These are phyloP conservation scores for Plasmopara viticola DNA, from an alignment of 352 stramenopile genomes.

Conservation along the genomic window DNA sequence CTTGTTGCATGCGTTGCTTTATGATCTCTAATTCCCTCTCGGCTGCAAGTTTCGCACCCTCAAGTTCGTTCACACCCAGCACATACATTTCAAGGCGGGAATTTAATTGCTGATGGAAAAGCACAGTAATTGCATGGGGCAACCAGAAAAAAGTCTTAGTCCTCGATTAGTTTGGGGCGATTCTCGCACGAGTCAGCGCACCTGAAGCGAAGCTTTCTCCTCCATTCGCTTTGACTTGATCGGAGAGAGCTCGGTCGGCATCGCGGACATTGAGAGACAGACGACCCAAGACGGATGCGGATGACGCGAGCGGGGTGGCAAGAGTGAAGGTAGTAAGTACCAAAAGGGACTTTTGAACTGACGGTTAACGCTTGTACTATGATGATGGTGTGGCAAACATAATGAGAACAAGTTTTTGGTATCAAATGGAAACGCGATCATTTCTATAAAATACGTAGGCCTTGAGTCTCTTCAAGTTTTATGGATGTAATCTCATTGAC, in stretches of 20 bases:
- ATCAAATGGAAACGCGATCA: too few species aligned
- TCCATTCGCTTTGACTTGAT: constrained; percentile 84
- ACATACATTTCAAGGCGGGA: constrained; percentile 80
- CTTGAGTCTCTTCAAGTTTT: too few species aligned
- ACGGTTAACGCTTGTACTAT: constrained; percentile 2
- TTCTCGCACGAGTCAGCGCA: constrained; percentile 15
- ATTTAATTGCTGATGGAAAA: constrained; percentile 51
- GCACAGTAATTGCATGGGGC: neutral
- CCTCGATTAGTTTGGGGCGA: constrained; percentile 1
- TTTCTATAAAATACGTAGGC: too few species aligned
- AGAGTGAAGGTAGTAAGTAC: constrained; percentile 3
- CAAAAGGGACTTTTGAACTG: constrained; percentile 22
- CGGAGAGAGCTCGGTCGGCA: constrained; percentile 61
- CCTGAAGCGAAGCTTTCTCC: constrained; percentile 77
- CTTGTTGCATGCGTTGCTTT: constrained; percentile 69
- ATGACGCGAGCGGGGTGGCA: too few species aligned
- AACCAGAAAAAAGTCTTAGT: neutral
- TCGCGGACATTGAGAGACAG: constrained; percentile 4
- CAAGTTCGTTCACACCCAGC: constrained; percentile 76
- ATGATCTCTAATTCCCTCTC: constrained; percentile 79
- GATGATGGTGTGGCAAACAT: constrained; percentile 7
- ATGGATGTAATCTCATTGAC: too few species aligned
- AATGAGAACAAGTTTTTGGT: neutral
- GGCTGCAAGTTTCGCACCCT: constrained; percentile 62
- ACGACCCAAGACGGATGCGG: neutral